These are phyloP conservation scores for Reutealis trisperma DNA, from an alignment of 345 rosid genomes.

Conservation along the genomic window DNA sequence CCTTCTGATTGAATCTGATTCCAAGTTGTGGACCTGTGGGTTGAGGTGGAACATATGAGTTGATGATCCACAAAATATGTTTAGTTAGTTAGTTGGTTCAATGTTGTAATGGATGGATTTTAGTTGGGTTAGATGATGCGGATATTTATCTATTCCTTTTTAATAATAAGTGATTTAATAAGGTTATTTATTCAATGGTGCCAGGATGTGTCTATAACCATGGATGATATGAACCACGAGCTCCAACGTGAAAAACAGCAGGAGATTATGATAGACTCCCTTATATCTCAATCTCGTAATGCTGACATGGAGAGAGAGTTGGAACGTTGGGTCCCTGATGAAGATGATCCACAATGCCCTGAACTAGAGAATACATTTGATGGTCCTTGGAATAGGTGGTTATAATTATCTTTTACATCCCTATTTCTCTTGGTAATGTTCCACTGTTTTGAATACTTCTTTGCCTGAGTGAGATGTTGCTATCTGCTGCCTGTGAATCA, in stretches of 20 bases:
- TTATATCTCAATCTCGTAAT: slow-evolving; percentile 62
- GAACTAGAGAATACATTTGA: slow-evolving; percentile 77
- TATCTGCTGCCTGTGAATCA: background rate
- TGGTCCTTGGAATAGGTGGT: slow-evolving; percentile 62
- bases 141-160: background rate
- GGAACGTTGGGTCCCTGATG: slow-evolving; percentile 85
- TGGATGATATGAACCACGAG: slow-evolving; percentile 54
- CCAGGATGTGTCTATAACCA: slow-evolving; percentile 79
- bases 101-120: no score
- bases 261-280: slow-evolving; percentile 80
- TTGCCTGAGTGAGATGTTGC: slow-evolving; percentile 9
- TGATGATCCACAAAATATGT: background rate
- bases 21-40: background rate
- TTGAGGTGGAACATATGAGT: background rate
- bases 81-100: background rate
- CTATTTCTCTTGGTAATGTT: slow-evolving; percentile 22
- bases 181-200: slow-evolving; percentile 14
- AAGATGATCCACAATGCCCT: slow-evolving; percentile 57
- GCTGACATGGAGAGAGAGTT: slow-evolving; percentile 75
- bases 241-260: slow-evolving; percentile 51
- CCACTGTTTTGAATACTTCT: background rate
- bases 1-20: slow-evolving; percentile 8
- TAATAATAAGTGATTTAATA: slow-evolving; percentile 2
- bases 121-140: background rate
- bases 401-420: slow-evolving; percentile 20